Base-by-base conservation (phyloP, 2,329 filamentous ascomycete species). In the Pseudonectria foliicola region DNA sequence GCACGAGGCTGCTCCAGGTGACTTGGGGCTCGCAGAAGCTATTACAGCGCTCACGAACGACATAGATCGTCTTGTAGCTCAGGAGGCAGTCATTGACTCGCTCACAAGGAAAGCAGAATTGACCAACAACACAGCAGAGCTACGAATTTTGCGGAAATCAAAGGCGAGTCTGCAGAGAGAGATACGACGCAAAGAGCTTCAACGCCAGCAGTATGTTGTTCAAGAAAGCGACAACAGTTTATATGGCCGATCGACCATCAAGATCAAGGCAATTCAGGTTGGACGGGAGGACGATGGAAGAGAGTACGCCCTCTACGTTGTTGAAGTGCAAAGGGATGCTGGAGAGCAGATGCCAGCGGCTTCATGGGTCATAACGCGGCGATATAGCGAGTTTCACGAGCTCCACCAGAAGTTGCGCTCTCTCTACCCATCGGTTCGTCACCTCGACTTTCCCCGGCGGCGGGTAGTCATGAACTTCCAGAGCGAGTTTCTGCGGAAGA, bases 171-270 rank as follows among this genome's bases (percentile, higher is more conserved):
- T 98, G 38, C 85, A 94, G 53, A 75, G 92, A 46, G 92, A 98
- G 59, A 88, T 96, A 35, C 77, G 87, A 37, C 80, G 89, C 24
- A 98, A 96, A 57, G 90, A 96, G 60, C 75, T 98, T 53, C 92
- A 98, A 57, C 77, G 89, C 34, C 92, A 95, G 59, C 93, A 98
- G 57, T 98, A 98, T 50, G 86, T 94, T 29, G 80, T 96, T 7
- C 92, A 98, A 61, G 92, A 98, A 61, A 95, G 88, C 54, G 93
- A 98, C 57, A 98, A 95, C 59, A 95, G 88, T 58, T 70, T 98
- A 15, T 96, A 94, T 53, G 92, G 92, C 3, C 84, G 90, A 13
- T 90, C 92, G 3, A 86, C 80, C 0, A 79, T 96, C 50, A 83
- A 77, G 49, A 95, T 98, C 56, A 92, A 92, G 54, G 86, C 85